Percentiles rank a stretch among this genome's conserved stretches.
These are phyloP conservation scores for Gossypium schwendimanii DNA, from an alignment of 441 rosid species.

Conservation along the genomic window DNA sequence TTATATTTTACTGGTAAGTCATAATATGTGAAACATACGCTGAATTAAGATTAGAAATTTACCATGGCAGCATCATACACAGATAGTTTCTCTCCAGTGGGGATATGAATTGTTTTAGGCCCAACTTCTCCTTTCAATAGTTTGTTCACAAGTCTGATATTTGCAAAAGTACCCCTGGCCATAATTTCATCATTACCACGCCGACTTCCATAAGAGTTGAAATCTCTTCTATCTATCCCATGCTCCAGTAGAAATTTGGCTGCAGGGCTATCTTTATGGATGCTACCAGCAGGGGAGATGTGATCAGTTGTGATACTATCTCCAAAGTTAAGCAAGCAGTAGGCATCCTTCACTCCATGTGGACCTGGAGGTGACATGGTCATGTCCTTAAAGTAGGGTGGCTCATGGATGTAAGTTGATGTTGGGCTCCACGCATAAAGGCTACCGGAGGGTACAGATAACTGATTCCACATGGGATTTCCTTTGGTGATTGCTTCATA, in stretches of 20 bases:
- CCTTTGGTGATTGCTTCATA: constrained; percentile 88
- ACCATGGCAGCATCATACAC: constrained; percentile 89
- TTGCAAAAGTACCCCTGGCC: constrained; percentile 90
- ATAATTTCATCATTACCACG: constrained; percentile 88
- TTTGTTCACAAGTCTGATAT: constrained; percentile 79
- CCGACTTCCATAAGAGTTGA: constrained; percentile 88
- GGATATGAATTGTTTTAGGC: constrained; percentile 82
- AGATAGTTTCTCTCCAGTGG: constrained; percentile 81
- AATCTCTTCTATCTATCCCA: constrained; percentile 73
- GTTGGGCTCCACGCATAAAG: constrained; percentile 75
- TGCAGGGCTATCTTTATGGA: constrained; percentile 84
- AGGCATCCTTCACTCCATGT: constrained; percentile 81
- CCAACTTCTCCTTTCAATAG: constrained; percentile 87
- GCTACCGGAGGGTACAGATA: constrained; percentile 58
- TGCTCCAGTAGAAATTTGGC: constrained; percentile 79
- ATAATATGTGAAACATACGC: background rate
- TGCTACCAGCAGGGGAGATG: constrained; percentile 95
- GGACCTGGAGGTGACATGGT: constrained; percentile 91
- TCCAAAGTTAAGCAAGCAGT: constrained; percentile 82
- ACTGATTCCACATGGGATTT: constrained; percentile 87
- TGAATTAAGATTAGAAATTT: constrained; percentile 16
- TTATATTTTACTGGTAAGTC: background rate
- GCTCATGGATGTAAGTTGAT: constrained; percentile 90
- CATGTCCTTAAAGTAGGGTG: constrained; percentile 90
- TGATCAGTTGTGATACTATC: constrained; percentile 96